These are phyloP conservation scores for Myxozyma kluyveri DNA, from an alignment of 805 yeast genomes.

Conservation along the genomic window DNA sequence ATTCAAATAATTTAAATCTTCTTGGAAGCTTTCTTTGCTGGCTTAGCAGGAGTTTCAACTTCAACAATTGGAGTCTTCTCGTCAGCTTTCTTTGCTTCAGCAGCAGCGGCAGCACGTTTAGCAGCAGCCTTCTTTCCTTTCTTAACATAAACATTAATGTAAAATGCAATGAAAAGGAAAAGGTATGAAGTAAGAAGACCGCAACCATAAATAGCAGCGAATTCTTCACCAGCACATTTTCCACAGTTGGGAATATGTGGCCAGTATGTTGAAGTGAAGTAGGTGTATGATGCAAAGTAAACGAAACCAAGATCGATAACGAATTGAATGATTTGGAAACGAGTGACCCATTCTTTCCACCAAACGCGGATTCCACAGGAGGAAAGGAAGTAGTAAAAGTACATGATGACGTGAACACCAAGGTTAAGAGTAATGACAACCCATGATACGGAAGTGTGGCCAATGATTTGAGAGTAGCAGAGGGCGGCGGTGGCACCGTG, in stretches of 20 bases:
- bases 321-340: constrained; percentile 92
- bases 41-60: constrained; percentile 14
- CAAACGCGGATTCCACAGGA: constrained; percentile 93
- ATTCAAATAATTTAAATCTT: constrained; percentile 12
- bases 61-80: constrained; percentile 1
- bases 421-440: constrained; percentile 86
- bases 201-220: constrained; percentile 91
- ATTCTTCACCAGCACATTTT: constrained; percentile 86
- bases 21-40: constrained; percentile 25
- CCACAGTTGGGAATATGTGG: constrained; percentile 71
- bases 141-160: constrained; percentile 76
- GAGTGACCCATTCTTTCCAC: constrained; percentile 99
- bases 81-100: constrained; percentile 3
- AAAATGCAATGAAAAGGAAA: constrained; percentile 87
- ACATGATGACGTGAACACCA: constrained; percentile 93
- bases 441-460: constrained; percentile 90
- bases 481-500: constrained; percentile 97
- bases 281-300: constrained; percentile 90
- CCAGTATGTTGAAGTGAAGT: constrained; percentile 71
- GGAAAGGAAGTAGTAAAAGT: constrained; percentile 92
- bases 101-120: constrained; percentile 17
- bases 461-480: constrained; percentile 89
- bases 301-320: constrained; percentile 84
- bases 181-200: constrained; percentile 82
- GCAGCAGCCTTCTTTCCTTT: constrained; percentile 28